phyloP scores from a whole-genome alignment of 768 basidiomycete species.

The Pluteus cervinus region DNA sequence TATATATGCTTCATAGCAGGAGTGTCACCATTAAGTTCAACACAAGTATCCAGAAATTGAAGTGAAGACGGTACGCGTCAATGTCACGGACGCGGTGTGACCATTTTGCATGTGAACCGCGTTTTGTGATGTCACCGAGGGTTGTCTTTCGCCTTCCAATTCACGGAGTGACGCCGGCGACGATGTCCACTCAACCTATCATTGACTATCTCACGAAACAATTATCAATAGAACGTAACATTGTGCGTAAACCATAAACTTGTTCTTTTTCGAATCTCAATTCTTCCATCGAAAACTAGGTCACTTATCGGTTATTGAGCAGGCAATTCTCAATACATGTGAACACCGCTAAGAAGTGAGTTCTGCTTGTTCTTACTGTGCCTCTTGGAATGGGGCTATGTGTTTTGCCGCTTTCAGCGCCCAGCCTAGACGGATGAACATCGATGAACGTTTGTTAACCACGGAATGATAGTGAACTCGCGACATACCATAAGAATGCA shows the following conservation, averaged over 20 bases:
- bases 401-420: too few species aligned
- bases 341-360: conserved; percentile 74
- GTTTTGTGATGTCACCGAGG: conserved; percentile 2
- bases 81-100: too few species aligned
- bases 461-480: conserved; percentile 47
- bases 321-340: conserved; percentile 67
- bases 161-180: too few species aligned
- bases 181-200: conserved; percentile 37
- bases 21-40: too few species aligned
- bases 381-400: too few species aligned
- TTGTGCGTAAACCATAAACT: conserved; percentile 26
- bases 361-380: background rate
- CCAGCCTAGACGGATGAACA: too few species aligned
- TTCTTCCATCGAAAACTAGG: conserved; percentile 33
- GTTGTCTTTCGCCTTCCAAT: too few species aligned
- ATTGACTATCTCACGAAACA: conserved; percentile 46
- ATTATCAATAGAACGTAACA: conserved; percentile 42
- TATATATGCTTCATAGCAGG: too few species aligned
- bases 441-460: too few species aligned
- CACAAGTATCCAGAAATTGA: too few species aligned
- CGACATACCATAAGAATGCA: conserved; percentile 45
- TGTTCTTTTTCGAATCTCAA: background rate
- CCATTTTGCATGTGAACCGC: too few species aligned
- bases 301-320: conserved; percentile 76
- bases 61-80: too few species aligned